These are phyloP conservation scores for Hypoxylon sp. DNA, from an alignment of 2,329 filamentous ascomycete species.

Conservation along the genomic window DNA sequence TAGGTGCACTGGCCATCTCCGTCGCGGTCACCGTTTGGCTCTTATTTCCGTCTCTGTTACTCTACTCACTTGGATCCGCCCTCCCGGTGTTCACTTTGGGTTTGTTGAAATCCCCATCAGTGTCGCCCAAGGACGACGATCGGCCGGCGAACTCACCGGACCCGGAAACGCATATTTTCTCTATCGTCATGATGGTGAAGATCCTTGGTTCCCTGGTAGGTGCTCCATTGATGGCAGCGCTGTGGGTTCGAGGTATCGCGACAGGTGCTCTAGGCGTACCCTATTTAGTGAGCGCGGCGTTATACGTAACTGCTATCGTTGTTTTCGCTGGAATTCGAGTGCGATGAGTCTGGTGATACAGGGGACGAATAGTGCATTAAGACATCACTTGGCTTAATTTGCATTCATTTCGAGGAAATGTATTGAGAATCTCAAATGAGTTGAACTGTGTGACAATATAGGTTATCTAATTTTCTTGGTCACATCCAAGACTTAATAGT, in stretches of 20 bases:
- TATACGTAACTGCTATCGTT: conserved; percentile 56
- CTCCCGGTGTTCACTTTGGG: conserved; percentile 66
- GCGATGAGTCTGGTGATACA: conserved; percentile 16
- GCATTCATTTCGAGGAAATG: not conserved
- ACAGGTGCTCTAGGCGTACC: conserved; percentile 57
- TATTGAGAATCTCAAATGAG: not conserved
- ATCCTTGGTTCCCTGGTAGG: conserved; percentile 64
- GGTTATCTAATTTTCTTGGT: conserved; percentile 15
- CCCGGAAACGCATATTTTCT: conserved; percentile 61
- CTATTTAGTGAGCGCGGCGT: conserved; percentile 58
- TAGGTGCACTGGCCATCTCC: conserved; percentile 62
- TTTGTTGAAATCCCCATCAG: conserved; percentile 61
- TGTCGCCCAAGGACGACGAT: conserved; percentile 50
- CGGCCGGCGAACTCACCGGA: conserved; percentile 42
- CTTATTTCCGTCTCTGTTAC: conserved; percentile 60
- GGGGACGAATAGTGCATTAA: not conserved
- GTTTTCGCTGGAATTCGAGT: conserved; percentile 53
- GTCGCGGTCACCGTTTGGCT: conserved; percentile 58
- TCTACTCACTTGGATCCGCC: conserved; percentile 65
- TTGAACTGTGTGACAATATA: not conserved
- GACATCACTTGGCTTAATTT: conserved; percentile 1
- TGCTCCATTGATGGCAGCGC: conserved; percentile 62
- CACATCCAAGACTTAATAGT: conserved; percentile 16
- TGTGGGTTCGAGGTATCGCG: conserved; percentile 64
- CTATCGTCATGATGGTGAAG: conserved; percentile 67